These are phyloP conservation scores for Fusarium praegraminearum DNA, from an alignment of 2,329 filamentous ascomycete genomes.

Conservation along the genomic window DNA sequence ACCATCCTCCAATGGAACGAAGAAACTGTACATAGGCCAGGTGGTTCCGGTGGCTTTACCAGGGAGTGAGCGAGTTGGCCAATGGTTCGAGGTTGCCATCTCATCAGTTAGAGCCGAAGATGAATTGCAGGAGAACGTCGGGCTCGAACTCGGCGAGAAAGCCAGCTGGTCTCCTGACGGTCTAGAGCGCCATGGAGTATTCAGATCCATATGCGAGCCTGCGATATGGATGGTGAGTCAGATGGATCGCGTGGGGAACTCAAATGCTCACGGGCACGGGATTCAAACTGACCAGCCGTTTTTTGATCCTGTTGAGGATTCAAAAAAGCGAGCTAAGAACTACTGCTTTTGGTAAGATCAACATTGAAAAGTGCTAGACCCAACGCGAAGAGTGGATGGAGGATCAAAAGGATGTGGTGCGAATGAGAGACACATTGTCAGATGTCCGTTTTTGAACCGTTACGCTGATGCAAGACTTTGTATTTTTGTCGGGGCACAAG, in stretches of 20 bases:
- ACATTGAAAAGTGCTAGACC: background rate
- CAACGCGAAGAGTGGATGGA: background rate
- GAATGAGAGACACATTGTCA: background rate
- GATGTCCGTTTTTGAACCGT: background rate
- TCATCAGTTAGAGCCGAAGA: slow-evolving; percentile 39
- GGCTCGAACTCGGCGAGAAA: slow-evolving; percentile 46
- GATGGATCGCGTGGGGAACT: slow-evolving; percentile 51
- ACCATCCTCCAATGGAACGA: background rate
- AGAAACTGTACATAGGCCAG: slow-evolving; percentile 15
- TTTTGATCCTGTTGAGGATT: slow-evolving; percentile 17
- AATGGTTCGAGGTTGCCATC: slow-evolving; percentile 50
- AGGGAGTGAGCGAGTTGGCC: slow-evolving; percentile 16
- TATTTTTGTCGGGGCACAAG: background rate
- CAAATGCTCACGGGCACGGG: slow-evolving; percentile 46
- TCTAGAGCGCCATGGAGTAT: slow-evolving; percentile 38
- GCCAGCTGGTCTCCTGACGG: slow-evolving; percentile 44
- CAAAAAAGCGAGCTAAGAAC: slow-evolving; percentile 5
- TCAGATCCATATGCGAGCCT: slow-evolving; percentile 47
- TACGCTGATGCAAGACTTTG: background rate
- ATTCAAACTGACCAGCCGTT: slow-evolving; percentile 11
- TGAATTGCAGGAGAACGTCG: slow-evolving; percentile 44
- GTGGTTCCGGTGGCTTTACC: slow-evolving; percentile 20
- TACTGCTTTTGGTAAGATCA: slow-evolving; percentile 39
- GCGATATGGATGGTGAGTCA: slow-evolving; percentile 48
- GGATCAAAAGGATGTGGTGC: background rate